Conservation (phyloP, 345 rosid genomes). For the Xanthoceras sorbifolium region DNA sequence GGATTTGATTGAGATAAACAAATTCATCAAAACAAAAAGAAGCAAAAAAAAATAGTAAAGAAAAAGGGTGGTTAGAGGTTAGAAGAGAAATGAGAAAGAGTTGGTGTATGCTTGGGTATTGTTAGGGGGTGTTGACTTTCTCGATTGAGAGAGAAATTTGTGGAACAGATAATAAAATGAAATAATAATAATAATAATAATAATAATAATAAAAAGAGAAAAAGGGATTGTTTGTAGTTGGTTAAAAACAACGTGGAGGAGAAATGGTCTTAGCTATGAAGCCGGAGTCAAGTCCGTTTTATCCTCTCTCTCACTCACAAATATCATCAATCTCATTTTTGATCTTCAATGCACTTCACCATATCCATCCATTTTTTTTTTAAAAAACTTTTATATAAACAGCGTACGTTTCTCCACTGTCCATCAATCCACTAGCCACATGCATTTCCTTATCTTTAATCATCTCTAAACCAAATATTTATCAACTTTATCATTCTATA, state of each 20-base stretch:
- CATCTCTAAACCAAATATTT: too few species aligned
- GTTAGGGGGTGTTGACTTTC: not conserved
- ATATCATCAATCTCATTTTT: not conserved
- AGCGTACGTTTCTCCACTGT: not conserved
- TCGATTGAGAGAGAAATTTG: slow-evolving; percentile 3
- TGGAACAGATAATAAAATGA: not conserved
- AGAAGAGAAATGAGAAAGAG: slow-evolving; percentile 8
- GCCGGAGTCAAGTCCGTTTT: slow-evolving; percentile 8
- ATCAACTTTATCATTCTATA: too few species aligned
- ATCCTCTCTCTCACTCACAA: slow-evolving; percentile 4
- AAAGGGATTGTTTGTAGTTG: not conserved
- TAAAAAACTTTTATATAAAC: not conserved
- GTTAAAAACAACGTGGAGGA: not conserved
- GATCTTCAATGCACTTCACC: not conserved
- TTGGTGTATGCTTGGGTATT: not conserved
- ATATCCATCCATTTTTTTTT: not conserved
- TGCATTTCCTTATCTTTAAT: too few species aligned
- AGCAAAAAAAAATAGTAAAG: too few species aligned
- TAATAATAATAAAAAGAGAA: too few species aligned
- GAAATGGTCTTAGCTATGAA: slow-evolving; percentile 19
- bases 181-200: not conserved
- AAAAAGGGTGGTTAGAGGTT: slow-evolving; percentile 10
- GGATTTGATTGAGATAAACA: not conserved
- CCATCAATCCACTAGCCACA: too few species aligned
- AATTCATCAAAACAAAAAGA: slow-evolving; percentile 10